Percentiles rank a stretch among this genome's conserved stretches.
Conservation (phyloP, 2,329 filamentous ascomycete species). For the Phoma sp. region DNA sequence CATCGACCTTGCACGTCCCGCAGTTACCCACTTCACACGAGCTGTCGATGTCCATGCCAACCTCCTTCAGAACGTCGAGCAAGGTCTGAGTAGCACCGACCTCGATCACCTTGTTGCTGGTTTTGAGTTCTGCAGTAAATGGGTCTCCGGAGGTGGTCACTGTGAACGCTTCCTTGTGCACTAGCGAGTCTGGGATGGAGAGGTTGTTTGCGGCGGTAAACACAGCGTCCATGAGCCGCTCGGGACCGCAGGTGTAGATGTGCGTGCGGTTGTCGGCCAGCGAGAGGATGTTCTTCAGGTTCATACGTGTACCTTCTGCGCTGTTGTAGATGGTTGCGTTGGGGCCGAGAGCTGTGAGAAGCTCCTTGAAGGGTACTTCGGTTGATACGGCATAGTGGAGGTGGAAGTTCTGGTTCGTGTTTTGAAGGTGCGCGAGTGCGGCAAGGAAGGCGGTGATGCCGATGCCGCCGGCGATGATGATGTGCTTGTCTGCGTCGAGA, state of each 20-base stretch:
- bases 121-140: constrained; percentile 63
- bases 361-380: constrained; percentile 63
- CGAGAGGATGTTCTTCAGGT: constrained; percentile 57
- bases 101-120: constrained; percentile 52
- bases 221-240: constrained; percentile 63
- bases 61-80: constrained; percentile 50
- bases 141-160: constrained; percentile 63
- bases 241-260: constrained; percentile 68
- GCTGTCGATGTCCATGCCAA: constrained; percentile 53
- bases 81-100: constrained; percentile 53
- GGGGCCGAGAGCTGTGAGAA: constrained; percentile 52
- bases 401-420: constrained; percentile 49
- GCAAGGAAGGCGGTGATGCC: constrained; percentile 70
- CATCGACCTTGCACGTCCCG: constrained; percentile 51
- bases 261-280: constrained; percentile 60
- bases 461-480: constrained; percentile 70
- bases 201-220: constrained; percentile 49
- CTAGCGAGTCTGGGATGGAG: constrained; percentile 57
- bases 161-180: constrained; percentile 68
- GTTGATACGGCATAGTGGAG: constrained; percentile 65
- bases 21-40: constrained; percentile 55
- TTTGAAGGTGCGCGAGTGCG: constrained; percentile 50
- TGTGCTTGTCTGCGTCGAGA: constrained; percentile 60
- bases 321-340: constrained; percentile 62
- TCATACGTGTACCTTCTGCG: constrained; percentile 58